Base-by-base conservation (phyloP, 768 basidiomycete genomes). In the Russula sp. region DNA sequence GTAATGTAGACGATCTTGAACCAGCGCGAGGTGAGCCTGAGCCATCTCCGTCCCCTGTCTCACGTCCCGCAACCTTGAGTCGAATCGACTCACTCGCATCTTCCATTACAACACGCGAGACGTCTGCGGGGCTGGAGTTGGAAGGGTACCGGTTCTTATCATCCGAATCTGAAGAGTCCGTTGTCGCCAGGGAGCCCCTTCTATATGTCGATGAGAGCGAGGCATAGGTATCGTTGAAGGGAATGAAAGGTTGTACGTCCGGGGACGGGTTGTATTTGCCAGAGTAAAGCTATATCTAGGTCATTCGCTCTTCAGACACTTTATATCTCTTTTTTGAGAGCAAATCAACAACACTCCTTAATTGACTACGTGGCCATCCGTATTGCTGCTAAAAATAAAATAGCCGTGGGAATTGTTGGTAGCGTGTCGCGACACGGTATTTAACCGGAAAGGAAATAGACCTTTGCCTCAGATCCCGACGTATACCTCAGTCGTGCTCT, bases 81-180 rank as follows among this genome's bases (percentile, higher is more conserved):
- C 62, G 65, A 45, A 64, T 58, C 62, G 57, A 64, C 47, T 66
- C 65, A 16, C 31, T 55, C 18, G 53, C 65, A 5, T 66, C 65
- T 13, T 66, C 66, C 22, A 16, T 63, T 32, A 44, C 58, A n/a
- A 52, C 66, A 13, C 49, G 31, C 32, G 66, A 61, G 14, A 20
- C 47, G 11, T 47, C n/a, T 14, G 35, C 18, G 4, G 63, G 34
- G 18, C 18, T 20, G 45, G 48, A 34, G 11, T 37, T 52, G 50
- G 57, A 66, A 42, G 64, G 60, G 1, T 66, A 67, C 39, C 55
- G 66, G 14, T 61, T 66, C 18, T 31, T 67, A 51, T 27, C 55
- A n/a, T 67, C 66, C 7, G 66, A 66, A 57, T 67, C 66, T 34
- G 66, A 67, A 20, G 66, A 67, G 32, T 67, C 66, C 2, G 32